A percentile compares a stretch with the other conserved stretches of the same genome.
Conservation (phyloP, 306 rosid species). For the Trichosanthes cucumerina region DNA sequence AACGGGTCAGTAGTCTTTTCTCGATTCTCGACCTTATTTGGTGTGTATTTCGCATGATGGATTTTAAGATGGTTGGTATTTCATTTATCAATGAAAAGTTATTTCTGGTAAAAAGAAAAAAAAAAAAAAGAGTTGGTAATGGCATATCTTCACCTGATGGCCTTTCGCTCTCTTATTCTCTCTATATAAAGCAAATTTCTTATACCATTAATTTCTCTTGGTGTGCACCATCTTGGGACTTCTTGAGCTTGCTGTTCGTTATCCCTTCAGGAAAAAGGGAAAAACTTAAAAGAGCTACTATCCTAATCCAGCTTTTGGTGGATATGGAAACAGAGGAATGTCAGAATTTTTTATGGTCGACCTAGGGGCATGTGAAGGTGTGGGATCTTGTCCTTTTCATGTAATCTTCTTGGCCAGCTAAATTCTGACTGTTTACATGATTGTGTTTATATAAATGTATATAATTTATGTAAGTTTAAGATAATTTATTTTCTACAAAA, state of each 20-base stretch:
- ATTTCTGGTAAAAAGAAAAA: no score
- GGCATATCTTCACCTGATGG: background rate
- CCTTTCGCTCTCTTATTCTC: background rate
- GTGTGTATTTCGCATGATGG: background rate
- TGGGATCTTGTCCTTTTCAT: background rate
- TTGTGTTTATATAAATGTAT: background rate
- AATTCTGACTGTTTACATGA: background rate
- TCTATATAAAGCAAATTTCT: background rate
- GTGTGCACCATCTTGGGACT: background rate
- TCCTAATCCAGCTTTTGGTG: background rate
- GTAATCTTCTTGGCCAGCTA: background rate
- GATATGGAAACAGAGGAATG: background rate
- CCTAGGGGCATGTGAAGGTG: background rate
- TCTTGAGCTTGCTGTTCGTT: background rate
- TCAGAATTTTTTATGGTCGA: background rate
- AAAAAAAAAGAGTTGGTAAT: background rate
- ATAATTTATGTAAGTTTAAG: background rate
- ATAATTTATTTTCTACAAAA: background rate
- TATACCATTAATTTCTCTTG: background rate
- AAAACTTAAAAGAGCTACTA: background rate
- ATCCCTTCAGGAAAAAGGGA: background rate
- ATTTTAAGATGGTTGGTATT: background rate
- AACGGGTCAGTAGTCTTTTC: background rate
- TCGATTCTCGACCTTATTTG: background rate
- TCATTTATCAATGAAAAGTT: background rate